A percentile compares a stretch with the other conserved stretches of the same genome.
Conservation (phyloP, 345 rosid genomes). For the Murraya koenigii region DNA sequence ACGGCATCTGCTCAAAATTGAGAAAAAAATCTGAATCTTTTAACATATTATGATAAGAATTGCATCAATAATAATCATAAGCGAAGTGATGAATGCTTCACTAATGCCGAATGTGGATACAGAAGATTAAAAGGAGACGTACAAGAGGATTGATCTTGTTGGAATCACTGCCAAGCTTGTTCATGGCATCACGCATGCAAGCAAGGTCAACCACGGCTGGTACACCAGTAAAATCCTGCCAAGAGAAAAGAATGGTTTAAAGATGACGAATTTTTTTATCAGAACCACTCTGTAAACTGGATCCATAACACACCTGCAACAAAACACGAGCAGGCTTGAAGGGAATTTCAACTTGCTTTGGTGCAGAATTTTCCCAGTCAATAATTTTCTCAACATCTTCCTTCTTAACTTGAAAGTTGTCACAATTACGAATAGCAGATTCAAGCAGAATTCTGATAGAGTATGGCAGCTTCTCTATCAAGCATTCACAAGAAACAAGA, state of each 20-base stretch:
- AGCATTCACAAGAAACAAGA: constrained; percentile 17
- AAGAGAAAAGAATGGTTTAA: constrained; percentile 15
- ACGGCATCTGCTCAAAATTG: background rate
- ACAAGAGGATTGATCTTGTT: constrained; percentile 93
- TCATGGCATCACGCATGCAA: constrained; percentile 99
- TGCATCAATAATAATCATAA: background rate
- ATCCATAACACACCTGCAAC: constrained; percentile 53
- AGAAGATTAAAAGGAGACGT: background rate
- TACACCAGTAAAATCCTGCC: constrained; percentile 99
- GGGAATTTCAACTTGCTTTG: constrained; percentile 96
- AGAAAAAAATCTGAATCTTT: background rate
- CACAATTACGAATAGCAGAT: constrained; percentile 95
- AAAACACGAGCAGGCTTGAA: constrained; percentile 99
- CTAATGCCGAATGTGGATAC: background rate
- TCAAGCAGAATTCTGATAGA: constrained; percentile 92
- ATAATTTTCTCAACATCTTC: constrained; percentile 93
- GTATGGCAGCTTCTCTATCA: constrained; percentile 82
- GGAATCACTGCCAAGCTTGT: constrained; percentile 80
- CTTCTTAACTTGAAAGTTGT: constrained; percentile 91
- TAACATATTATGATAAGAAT: background rate
- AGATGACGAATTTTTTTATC: background rate
- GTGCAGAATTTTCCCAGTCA: constrained; percentile 88
- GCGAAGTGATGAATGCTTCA: background rate
- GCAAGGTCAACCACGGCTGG: constrained; percentile 99
- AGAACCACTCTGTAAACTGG: background rate